These are phyloP conservation scores for Xylaria arbuscula DNA, from an alignment of 2,329 filamentous ascomycete species.

Conservation along the genomic window DNA sequence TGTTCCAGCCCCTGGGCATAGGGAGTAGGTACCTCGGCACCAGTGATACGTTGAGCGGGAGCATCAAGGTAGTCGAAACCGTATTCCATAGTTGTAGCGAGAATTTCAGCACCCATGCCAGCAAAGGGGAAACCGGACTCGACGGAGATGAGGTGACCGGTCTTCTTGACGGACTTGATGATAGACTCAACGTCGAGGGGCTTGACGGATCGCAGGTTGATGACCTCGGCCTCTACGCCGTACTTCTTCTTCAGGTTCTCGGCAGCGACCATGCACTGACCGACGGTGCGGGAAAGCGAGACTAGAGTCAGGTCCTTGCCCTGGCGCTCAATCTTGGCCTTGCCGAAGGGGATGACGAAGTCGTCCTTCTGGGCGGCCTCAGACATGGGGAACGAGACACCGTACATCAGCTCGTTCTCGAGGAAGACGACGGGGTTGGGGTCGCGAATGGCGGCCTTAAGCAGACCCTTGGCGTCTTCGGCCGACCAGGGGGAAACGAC, in stretches of 20 bases:
- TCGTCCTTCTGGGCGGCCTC: slow-evolving; percentile 95
- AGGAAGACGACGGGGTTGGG: slow-evolving; percentile 95
- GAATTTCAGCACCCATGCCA: slow-evolving; percentile 90
- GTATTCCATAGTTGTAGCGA: slow-evolving; percentile 96
- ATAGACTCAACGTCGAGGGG: slow-evolving; percentile 95
- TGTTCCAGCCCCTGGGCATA: slow-evolving; percentile 94
- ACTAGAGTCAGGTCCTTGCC: slow-evolving; percentile 98
- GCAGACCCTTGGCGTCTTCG: slow-evolving; percentile 96
- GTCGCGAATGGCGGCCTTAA: slow-evolving; percentile 98
- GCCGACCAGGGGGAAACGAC: slow-evolving; percentile 96
- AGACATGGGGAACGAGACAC: slow-evolving; percentile 95
- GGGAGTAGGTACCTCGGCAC: slow-evolving; percentile 96
- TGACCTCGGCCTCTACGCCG: slow-evolving; percentile 93
- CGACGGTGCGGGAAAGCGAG: slow-evolving; percentile 92
- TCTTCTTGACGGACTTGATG: slow-evolving; percentile 99
- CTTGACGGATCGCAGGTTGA: slow-evolving; percentile 98
- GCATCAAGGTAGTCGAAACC: slow-evolving; percentile 97
- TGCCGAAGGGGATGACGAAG: slow-evolving; percentile 96
- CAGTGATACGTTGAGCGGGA: slow-evolving; percentile 92
- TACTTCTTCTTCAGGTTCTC: slow-evolving; percentile 96
- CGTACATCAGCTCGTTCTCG: slow-evolving; percentile 93
- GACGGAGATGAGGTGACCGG: slow-evolving; percentile 86
- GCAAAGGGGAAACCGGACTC: slow-evolving; percentile 97
- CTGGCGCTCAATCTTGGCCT: slow-evolving; percentile 97
- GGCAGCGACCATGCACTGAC: slow-evolving; percentile 87